A percentile compares a stretch with the other conserved stretches of the same genome.
Evolutionary conservation across 164 flowering plant genomes (phyloP).

Genomic region (Amborella trichopoda): DNA sequence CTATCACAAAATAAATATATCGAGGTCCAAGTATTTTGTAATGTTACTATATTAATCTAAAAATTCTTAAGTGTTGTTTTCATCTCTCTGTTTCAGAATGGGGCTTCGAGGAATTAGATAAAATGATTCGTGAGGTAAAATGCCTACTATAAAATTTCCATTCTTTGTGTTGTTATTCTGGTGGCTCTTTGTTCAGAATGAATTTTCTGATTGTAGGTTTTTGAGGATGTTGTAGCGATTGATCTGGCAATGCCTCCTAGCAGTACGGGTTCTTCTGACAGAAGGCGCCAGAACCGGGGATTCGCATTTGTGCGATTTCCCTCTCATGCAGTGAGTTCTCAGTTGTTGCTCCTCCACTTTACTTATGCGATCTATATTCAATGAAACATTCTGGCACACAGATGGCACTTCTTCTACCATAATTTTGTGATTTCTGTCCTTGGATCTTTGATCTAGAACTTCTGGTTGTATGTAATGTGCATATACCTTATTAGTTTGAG

Average conservation of each 20-base stretch:
- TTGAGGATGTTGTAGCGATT: conserved; percentile 26
- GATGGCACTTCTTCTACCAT: no score
- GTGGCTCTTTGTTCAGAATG: neutral
- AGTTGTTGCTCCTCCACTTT: neutral
- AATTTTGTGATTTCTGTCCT: no score
- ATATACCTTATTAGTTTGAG: neutral
- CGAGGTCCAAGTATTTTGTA: no score
- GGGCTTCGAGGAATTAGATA: conserved; percentile 28
- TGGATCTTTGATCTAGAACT: no score
- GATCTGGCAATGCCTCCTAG: conserved; percentile 22
- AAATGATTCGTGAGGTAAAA: conserved; percentile 25
- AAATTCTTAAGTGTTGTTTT: no score
- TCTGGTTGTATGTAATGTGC: no score
- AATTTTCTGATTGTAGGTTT: conserved; percentile 15
- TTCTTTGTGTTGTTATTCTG: neutral
- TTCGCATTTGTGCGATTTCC: conserved; percentile 29
- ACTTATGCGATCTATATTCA: no score
- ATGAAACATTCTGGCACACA: no score
- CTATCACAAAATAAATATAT: no score
- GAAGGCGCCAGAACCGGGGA: conserved; percentile 27
- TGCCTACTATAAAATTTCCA: neutral
- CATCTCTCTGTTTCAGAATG: conserved; percentile 15
- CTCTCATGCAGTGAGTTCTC: conserved; percentile 30
- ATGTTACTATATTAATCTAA: no score
- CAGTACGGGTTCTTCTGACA: conserved; percentile 8